These are phyloP conservation scores for Fusarium udum DNA, from an alignment of 2,329 filamentous ascomycete species.

Conservation along the genomic window DNA sequence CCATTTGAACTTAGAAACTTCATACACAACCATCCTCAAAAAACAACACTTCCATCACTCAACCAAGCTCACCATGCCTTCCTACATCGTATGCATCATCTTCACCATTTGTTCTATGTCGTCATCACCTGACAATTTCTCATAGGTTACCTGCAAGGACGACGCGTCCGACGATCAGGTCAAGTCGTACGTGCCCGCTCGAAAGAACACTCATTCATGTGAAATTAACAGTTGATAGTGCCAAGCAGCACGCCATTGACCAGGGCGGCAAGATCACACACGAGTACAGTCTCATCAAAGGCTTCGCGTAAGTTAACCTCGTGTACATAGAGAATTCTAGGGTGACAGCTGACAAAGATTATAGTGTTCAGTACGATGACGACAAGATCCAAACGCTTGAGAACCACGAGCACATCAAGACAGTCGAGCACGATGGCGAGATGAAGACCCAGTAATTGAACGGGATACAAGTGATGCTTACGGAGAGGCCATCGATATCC, in stretches of 20 bases:
- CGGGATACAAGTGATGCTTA: neutral
- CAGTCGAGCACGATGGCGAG: conserved; percentile 77
- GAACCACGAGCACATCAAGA: conserved; percentile 74
- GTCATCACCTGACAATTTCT: conserved; percentile 23
- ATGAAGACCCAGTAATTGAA: conserved; percentile 74
- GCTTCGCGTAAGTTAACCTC: conserved; percentile 78
- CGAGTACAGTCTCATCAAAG: conserved; percentile 89
- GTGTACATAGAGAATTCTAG: neutral
- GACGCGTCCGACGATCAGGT: conserved; percentile 74
- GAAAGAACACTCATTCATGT: neutral
- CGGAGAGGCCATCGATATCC: conserved; percentile 2
- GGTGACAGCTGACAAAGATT: neutral
- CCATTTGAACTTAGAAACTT: conserved; percentile 14
- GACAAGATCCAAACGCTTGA: conserved; percentile 73
- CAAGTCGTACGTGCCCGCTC: conserved; percentile 63
- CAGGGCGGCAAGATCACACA: conserved; percentile 87
- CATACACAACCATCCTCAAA: conserved; percentile 25
- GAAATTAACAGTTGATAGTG: conserved; percentile 57
- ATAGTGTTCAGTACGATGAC: conserved; percentile 76
- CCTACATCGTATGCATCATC: conserved; percentile 61
- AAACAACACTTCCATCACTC: conserved; percentile 21
- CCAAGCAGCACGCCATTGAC: conserved; percentile 77
- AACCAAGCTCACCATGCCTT: conserved; percentile 57
- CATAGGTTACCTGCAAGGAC: conserved; percentile 81
- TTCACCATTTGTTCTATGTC: neutral